Conservation (phyloP, 306 rosid species). For the Chamaecrista fasciculata region DNA sequence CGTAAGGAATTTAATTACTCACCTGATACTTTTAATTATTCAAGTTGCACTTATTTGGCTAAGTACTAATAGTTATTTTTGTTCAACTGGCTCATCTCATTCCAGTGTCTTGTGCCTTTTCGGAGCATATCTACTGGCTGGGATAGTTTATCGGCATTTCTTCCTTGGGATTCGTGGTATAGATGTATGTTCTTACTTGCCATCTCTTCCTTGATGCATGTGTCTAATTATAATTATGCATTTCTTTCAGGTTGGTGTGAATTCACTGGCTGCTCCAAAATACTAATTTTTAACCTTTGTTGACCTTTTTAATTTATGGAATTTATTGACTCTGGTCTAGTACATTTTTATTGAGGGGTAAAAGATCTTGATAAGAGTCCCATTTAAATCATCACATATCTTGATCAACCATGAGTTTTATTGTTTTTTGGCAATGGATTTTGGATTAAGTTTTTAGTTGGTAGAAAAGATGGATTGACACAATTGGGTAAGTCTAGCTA, state of each 20-base stretch:
- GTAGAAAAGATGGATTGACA: background rate
- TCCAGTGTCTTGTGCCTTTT: constrained; percentile 74
- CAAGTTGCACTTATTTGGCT: constrained; percentile 10
- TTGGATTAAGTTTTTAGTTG: background rate
- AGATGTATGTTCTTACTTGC: constrained; percentile 55
- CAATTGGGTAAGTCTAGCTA: background rate
- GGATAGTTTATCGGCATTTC: constrained; percentile 64
- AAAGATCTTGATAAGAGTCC: background rate
- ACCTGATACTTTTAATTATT: constrained; percentile 11
- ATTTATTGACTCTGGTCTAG: background rate
- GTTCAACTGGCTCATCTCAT: constrained; percentile 24
- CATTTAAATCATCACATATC: background rate
- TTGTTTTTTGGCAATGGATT: background rate
- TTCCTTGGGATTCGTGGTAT: constrained; percentile 63
- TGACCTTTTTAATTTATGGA: background rate
- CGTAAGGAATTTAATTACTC: constrained; percentile 45
- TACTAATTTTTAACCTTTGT: background rate
- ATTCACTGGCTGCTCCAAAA: constrained; percentile 6
- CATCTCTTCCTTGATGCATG: constrained; percentile 5
- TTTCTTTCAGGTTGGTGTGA: constrained; percentile 21
- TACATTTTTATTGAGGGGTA: background rate
- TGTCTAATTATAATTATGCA: background rate
- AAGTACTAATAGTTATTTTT: constrained; percentile 27
- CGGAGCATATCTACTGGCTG: constrained; percentile 71
- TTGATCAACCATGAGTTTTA: background rate